Evolutionary conservation across 2,329 filamentous ascomycete genomes (phyloP), one percentile per base, ranked within the genome.

Genomic region (Scorias spongiosa): DNA sequence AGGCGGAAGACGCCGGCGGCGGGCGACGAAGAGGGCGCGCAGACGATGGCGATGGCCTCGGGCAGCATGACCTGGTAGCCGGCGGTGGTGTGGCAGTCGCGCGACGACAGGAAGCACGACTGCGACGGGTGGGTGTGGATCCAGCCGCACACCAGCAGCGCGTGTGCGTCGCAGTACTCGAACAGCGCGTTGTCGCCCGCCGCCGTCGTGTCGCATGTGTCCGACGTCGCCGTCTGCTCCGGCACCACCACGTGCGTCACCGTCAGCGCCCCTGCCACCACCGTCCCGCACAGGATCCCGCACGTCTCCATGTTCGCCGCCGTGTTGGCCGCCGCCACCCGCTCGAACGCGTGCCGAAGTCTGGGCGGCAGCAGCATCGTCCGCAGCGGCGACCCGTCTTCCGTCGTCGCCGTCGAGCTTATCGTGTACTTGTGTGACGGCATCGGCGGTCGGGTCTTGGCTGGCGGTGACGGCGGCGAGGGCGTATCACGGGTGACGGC

Each of bases 121-220:
- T 98, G 91, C 0, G 82, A 86, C 0, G 91, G 91, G 61, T 98
- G 91, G 0, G 91, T 98, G 60, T 98, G 91, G 48, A 98, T 98
- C 91, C 91, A 98, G 34, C 89, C 89, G 5, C 94, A 72, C 43
- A 93, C 78, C 62, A 94, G 76, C 30, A 96, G 65, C 48, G 93
- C 84, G 56, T 93, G 77, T 5, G 71, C 72, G 54, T 91, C 84
- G 57, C 88, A 93, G 60, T 89, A 95, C 45, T 94, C 86, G 53
- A 95, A 88, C 26, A 95, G 72, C 0, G 78, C 77, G 40, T 51
- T 57, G 43, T 63, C 60, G 28, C 76, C 75, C 61, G 93, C 87
- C 51, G 95, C 91, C 40, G 86, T 78, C 15, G 86, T 96, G 63
- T 96, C 89, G 61, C 91, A 98, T 0, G 91, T 96, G 58, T 98